Conservation (phyloP, 129 eudicot genomes). For the Mikania micrantha region DNA sequence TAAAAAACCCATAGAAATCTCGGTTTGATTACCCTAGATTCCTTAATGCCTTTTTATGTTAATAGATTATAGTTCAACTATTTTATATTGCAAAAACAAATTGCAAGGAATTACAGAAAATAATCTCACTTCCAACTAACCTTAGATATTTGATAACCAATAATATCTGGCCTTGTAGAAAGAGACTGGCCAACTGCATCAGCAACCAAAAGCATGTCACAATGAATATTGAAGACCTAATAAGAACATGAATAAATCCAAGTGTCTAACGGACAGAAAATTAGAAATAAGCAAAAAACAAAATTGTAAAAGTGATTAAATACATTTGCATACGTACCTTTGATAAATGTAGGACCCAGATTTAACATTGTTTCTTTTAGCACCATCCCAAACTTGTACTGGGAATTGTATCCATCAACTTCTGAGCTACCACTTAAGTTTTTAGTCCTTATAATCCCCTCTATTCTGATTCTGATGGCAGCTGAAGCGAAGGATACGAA, state of each 20-base stretch:
- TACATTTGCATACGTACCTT: conserved; percentile 42
- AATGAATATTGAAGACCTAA: conserved; percentile 17
- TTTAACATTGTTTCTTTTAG: conserved; percentile 89
- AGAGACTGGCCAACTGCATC: conserved; percentile 98
- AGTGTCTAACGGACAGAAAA: conserved; percentile 16
- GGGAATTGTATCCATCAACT: conserved; percentile 32
- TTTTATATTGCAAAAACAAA: neutral
- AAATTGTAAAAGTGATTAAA: conserved; percentile 3
- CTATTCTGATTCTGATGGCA: conserved; percentile 60
- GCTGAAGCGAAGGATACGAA: conserved; percentile 72
- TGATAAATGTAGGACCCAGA: conserved; percentile 93
- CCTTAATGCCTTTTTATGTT: conserved; percentile 4
- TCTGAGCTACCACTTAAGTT: conserved; percentile 33
- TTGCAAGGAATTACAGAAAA: conserved; percentile 5
- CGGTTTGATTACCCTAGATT: neutral
- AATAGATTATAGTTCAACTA: neutral
- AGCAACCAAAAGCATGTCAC: conserved; percentile 42
- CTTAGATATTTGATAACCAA: conserved; percentile 79
- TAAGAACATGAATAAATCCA: conserved; percentile 20
- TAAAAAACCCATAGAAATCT: neutral
- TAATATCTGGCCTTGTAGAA: conserved; percentile 94
- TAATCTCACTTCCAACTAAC: conserved; percentile 30
- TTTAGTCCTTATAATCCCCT: conserved; percentile 28
- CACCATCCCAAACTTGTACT: conserved; percentile 68
- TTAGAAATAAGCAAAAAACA: neutral